phyloP scores from a whole-genome alignment of 129 eudicot genomes.

The Lonicera japonica region DNA sequence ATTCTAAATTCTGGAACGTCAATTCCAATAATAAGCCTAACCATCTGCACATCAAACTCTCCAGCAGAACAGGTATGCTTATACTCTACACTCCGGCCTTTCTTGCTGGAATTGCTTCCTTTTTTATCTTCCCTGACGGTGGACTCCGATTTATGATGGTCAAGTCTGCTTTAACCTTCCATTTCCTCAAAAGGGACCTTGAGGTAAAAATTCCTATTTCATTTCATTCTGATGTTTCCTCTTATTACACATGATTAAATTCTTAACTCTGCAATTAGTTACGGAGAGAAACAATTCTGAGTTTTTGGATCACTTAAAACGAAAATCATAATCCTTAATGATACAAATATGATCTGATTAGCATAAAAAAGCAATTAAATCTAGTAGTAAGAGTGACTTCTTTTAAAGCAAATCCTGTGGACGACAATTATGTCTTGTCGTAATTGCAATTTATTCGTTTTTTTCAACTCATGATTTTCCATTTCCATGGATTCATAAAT shows the following conservation, averaged over 20 bases:
- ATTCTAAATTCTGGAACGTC: conserved; percentile 50
- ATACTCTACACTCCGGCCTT: conserved; percentile 41
- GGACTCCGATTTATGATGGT: conserved; percentile 32
- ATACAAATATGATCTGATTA: no score
- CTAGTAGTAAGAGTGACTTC: no score
- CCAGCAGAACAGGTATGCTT: conserved; percentile 56
- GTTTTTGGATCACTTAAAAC: no score
- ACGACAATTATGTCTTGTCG: no score
- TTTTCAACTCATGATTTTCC: no score
- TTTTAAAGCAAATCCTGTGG: no score
- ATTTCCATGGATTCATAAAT: no score
- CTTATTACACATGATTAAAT: neutral
- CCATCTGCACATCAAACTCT: conserved; percentile 13
- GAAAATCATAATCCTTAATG: no score
- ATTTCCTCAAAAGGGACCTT: conserved; percentile 44
- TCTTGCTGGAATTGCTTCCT: conserved; percentile 31
- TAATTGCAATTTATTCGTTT: no score
- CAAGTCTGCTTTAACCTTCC: conserved; percentile 35
- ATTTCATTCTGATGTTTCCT: neutral
- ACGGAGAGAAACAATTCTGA: no score
- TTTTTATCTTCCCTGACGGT: conserved; percentile 16
- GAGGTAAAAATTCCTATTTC: conserved; percentile 25
- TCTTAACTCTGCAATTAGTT: neutral
- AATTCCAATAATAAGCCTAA: conserved; percentile 8
- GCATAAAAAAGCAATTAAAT: no score